These are phyloP conservation scores for Escovopsis sp. DNA, from an alignment of 2,329 filamentous ascomycete species.

Conservation along the genomic window DNA sequence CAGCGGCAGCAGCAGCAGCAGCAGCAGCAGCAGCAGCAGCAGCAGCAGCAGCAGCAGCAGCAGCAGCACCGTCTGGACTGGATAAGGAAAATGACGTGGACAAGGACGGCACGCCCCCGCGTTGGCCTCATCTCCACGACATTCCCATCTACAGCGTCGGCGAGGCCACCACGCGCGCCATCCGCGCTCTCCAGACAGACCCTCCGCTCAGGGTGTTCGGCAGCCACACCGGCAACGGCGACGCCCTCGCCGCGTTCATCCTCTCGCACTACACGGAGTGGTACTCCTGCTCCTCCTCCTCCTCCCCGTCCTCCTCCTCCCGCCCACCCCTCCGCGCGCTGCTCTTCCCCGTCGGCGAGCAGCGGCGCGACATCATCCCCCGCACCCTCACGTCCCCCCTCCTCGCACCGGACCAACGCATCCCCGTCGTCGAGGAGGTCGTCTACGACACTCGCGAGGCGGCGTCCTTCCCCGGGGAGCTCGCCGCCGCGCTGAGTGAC, in stretches of 20 bases:
- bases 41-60: too few species aligned
- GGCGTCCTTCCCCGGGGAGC: constrained; percentile 58
- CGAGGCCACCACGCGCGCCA: constrained; percentile 62
- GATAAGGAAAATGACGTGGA: too few species aligned
- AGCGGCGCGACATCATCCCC: constrained; percentile 79
- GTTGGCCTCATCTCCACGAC: constrained; percentile 39
- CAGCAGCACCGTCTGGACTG: too few species aligned
- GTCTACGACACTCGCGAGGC: constrained; percentile 81
- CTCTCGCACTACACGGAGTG: constrained; percentile 69
- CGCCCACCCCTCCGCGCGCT: constrained; percentile 42
- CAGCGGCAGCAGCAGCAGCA: neutral
- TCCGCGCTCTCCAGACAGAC: constrained; percentile 37
- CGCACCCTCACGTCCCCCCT: constrained; percentile 50
- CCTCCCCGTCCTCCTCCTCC: too few species aligned
- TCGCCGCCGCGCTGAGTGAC: constrained; percentile 33
- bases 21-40: too few species aligned
- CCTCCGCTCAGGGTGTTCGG: constrained; percentile 53
- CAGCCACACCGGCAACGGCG: constrained; percentile 71
- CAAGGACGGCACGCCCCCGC: neutral
- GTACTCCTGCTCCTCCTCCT: too few species aligned
- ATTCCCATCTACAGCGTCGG: constrained; percentile 63
- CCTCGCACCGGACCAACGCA: constrained; percentile 33
- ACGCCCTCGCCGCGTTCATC: constrained; percentile 63
- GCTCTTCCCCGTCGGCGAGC: constrained; percentile 81
- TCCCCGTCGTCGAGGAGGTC: constrained; percentile 61